Base-by-base conservation (phyloP, 352 stramenopile species). In the Globisporangium solare region DNA sequence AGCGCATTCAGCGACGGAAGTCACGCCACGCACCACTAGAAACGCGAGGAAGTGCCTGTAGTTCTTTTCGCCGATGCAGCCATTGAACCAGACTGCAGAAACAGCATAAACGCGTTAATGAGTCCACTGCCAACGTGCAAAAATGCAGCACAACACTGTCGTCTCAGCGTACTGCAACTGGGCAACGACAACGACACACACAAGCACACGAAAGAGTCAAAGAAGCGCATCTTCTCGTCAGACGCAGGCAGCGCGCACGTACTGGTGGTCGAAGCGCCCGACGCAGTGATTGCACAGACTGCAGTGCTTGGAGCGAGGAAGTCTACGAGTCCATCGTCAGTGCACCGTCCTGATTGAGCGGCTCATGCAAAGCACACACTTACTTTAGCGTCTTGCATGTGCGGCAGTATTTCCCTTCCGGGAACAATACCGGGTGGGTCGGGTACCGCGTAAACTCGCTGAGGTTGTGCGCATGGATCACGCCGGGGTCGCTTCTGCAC, bases 261-360 rank as follows among this genome's bases (percentile, higher is more conserved):
- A 96, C 84, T 95, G 86, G 63, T 96, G 89, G 43, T 97, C 89
- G 48, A 97, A 97, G 66, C 86, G 78, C 18, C 73, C 79, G 43
- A 96, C 79, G 53, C 89, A 97, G 31, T 86, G 76, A 48, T 95
- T 85, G 69, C 89, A 97, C 54, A 96, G 65, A 42, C 83, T 63
- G 51, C 89, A 97, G 72, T 97, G 89, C 66, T 97, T 97, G 31
- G 85, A 96, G 15, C 89, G 68, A 7, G 89, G 85, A 12, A 94
- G 53, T 54, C 81, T 92, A 45, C 22, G 27, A 35, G 27, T 35
- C 27, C 27, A 35, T 35, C 10, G 27, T 35, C 7, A 35, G 27
- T 35, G 0, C 27, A 35, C 7, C 27, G 10, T 35, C 27, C 6
- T 35, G n/a, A 10, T 6, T 35, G 27, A 42, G 32, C 50, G 35